Base-by-base conservation (phyloP, 257 asterid species). In the Verbena officinalis region DNA sequence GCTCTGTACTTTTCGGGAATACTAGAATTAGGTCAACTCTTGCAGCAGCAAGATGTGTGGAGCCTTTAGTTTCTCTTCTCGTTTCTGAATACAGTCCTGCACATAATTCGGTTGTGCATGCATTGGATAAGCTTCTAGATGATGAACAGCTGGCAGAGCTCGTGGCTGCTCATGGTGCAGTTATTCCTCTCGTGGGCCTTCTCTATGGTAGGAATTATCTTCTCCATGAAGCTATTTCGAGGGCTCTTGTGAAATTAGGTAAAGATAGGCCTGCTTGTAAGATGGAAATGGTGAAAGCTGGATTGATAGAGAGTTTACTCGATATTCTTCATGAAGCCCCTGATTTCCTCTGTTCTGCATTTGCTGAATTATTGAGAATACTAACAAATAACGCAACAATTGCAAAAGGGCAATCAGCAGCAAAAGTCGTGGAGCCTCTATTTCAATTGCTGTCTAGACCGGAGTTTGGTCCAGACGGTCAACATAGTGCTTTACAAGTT, bases 271-370 rank as follows among this genome's bases (percentile, higher is more conserved):
- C 99, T 49, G 83, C 87, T 5, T 88, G 97, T 73, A 94, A 94
- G 89, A 83, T 86, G 80, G 99, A 94, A 71, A 94, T 94, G 99
- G 96, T 90, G 79, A 94, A 94, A 79, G 94, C 97, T 24, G 99
- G 96, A 30, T 86, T 82, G 17, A 77, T 88, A 31, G 99, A 88
- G 77, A 73, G 92, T 42, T 72, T 80, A 61, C 97, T 94, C 40
- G 95, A 88, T 59, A 88, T 94, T 56, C 91, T 90, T 49, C 91
- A 88, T 10, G 99, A 94, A 68, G 99, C 97, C 46, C 95, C 99
- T 7, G 92, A 90, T 80, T 90, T 88, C 73, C 87, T 90, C 10
- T 94, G 91, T 78, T 90, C 89, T 62, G 96, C 99, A 49, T 86
- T 94, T 67, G 87, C 99, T 34, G 99, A 94, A 70, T 71, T 94